Percentiles rank a stretch among this genome's conserved stretches.
These are phyloP conservation scores for Aegilops tauschii DNA, from an alignment of 176 grass and related monocot species.

Conservation along the genomic window DNA sequence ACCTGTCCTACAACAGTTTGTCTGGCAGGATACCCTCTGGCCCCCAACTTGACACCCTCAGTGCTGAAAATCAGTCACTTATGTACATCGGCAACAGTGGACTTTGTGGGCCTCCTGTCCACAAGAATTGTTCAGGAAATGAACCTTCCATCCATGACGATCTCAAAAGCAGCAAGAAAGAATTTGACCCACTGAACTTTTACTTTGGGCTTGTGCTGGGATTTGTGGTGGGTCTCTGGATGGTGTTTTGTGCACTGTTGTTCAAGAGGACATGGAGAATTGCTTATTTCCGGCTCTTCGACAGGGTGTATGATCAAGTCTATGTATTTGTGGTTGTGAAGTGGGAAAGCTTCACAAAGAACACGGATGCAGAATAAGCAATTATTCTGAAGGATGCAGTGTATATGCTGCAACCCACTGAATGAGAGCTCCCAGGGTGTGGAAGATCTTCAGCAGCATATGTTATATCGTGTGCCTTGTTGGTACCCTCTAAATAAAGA, in stretches of 20 bases:
- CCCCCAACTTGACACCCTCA: constrained; percentile 25
- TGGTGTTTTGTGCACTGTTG: constrained; percentile 11
- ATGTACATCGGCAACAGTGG: constrained; percentile 23
- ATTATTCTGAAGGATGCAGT: not conserved
- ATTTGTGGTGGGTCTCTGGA: constrained; percentile 30
- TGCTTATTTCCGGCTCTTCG: constrained; percentile 18
- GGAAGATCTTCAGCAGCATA: not conserved
- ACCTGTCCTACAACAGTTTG: too few species aligned
- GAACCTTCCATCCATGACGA: too few species aligned
- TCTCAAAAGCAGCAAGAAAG: not conserved
- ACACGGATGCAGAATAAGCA: not conserved
- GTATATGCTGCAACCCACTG: not conserved
- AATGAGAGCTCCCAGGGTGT: not conserved
- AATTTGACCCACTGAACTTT: not conserved
- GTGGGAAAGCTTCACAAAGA: not conserved
- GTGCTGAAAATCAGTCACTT: not conserved
- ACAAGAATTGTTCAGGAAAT: constrained; percentile 14
- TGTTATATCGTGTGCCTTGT: not conserved
- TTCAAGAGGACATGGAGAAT: constrained; percentile 30
- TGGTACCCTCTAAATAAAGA: not conserved
- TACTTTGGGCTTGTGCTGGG: not conserved
- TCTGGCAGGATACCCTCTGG: too few species aligned
- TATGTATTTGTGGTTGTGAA: not conserved
- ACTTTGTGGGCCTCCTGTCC: constrained; percentile 20
- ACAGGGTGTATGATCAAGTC: not conserved